Evolutionary conservation across 306 rosid genomes (phyloP).

Genomic region (Astragalus glycyphyllos): DNA sequence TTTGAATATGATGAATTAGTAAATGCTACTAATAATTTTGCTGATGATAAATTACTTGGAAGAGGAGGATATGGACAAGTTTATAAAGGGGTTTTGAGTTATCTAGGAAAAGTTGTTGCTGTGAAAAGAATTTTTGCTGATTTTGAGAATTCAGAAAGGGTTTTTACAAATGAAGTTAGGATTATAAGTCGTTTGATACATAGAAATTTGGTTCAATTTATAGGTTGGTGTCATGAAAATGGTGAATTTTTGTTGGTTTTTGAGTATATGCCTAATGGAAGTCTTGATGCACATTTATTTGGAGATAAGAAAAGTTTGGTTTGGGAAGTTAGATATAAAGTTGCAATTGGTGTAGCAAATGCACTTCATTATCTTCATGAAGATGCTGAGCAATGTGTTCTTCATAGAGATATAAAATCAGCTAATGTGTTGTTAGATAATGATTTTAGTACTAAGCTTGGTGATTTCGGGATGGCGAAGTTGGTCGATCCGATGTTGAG

Average conservation of each 20-base stretch:
- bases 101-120: conserved; percentile 48
- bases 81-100: conserved; percentile 51
- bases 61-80: conserved; percentile 67
- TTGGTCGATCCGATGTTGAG: conserved; percentile 52
- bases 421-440: conserved; percentile 61
- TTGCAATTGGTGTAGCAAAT: conserved; percentile 48
- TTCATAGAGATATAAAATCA: conserved; percentile 67
- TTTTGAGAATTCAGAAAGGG: conserved; percentile 45
- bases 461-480: conserved; percentile 68
- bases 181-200: conserved; percentile 67
- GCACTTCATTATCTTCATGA: conserved; percentile 70
- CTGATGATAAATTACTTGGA: conserved; percentile 55
- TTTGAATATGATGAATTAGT: conserved; percentile 53
- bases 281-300: conserved; percentile 58
- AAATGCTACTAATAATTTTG: conserved; percentile 55
- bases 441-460: conserved; percentile 60
- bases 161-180: conserved; percentile 55
- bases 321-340: conserved; percentile 54
- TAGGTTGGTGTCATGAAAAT: conserved; percentile 68
- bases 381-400: conserved; percentile 61
- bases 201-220: conserved; percentile 58
- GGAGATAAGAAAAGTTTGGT: conserved; percentile 45
- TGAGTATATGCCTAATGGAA: conserved; percentile 61
- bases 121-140: conserved; percentile 61
- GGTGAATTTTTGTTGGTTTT: conserved; percentile 55